Conservation (phyloP, 768 basidiomycete species). For the Phylloporus sp. region DNA sequence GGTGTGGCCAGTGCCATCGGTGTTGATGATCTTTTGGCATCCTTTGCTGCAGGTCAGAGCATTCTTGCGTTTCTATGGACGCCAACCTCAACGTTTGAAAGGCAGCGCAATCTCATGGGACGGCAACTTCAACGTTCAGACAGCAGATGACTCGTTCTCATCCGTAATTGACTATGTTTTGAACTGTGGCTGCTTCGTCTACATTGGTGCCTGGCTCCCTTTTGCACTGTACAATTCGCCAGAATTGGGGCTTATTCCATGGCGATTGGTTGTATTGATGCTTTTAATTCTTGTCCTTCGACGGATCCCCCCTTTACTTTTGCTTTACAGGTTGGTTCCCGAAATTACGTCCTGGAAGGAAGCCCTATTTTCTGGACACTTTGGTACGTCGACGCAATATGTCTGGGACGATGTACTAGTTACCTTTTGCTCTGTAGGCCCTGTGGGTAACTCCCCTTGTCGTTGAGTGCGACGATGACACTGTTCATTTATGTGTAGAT, state of each 20-base stretch:
- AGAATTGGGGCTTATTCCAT: constrained; percentile 58
- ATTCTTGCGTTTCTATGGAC: neutral
- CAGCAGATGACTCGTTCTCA: constrained; percentile 81
- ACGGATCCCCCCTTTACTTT: constrained; percentile 72
- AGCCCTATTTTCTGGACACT: constrained; percentile 89
- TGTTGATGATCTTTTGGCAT: constrained; percentile 83
- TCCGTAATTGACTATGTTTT: constrained; percentile 86
- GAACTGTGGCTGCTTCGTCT: constrained; percentile 76
- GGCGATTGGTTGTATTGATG: constrained; percentile 66
- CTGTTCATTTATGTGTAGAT: constrained; percentile 43
- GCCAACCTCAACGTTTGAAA: constrained; percentile 21
- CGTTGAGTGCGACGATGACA: neutral
- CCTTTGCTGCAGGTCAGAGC: constrained; percentile 70
- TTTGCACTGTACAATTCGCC: constrained; percentile 53
- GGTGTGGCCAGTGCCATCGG: constrained; percentile 80
- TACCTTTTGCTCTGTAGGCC: constrained; percentile 35
- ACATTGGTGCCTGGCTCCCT: constrained; percentile 84
- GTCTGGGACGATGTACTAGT: neutral
- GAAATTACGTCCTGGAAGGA: constrained; percentile 83
- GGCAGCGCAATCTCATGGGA: constrained; percentile 93
- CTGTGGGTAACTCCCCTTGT: constrained; percentile 36
- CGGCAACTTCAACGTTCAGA: constrained; percentile 72
- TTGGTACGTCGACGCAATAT: constrained; percentile 44
- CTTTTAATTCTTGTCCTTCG: constrained; percentile 67
- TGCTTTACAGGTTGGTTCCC: constrained; percentile 79